Evolutionary conservation across 2,329 filamentous ascomycete genomes (phyloP).

Genomic region (Diaporthe australafricana): DNA sequence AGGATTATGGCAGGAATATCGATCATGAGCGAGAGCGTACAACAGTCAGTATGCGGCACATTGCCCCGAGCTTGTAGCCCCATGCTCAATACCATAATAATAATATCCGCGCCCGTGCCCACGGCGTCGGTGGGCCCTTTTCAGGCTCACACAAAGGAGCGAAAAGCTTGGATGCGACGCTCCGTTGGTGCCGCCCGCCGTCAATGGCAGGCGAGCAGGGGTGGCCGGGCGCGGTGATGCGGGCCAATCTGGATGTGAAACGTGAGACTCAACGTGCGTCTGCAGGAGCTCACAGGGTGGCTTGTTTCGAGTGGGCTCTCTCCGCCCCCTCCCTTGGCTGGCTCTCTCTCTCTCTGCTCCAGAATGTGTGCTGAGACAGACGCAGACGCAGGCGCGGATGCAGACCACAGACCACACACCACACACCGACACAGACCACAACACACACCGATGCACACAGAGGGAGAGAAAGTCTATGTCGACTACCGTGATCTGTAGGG

Average conservation of each 20-base stretch:
- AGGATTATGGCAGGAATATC: slow-evolving; percentile 27
- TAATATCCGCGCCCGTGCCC: slow-evolving; percentile 13
- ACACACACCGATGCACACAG: background rate
- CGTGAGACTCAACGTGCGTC: slow-evolving; percentile 27
- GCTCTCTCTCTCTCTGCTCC: background rate
- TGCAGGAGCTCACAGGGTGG: slow-evolving; percentile 28
- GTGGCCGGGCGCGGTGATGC: slow-evolving; percentile 26
- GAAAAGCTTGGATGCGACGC: slow-evolving; percentile 29
- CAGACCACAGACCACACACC: background rate
- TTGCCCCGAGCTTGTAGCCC: too few species aligned
- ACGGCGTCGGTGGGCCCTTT: slow-evolving; percentile 7
- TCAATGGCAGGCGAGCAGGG: slow-evolving; percentile 31
- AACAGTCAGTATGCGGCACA: too few species aligned
- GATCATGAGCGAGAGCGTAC: background rate
- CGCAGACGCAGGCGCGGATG: background rate
- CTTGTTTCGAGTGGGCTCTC: slow-evolving; percentile 23
- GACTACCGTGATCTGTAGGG: background rate
- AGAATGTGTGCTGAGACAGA: too few species aligned
- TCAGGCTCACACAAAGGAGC: slow-evolving; percentile 18
- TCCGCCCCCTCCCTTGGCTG: background rate
- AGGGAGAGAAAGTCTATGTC: background rate
- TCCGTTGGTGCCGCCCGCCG: slow-evolving; percentile 28
- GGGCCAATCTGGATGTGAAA: slow-evolving; percentile 32
- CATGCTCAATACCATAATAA: too few species aligned
- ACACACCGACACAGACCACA: background rate